Percentiles rank a stretch among this genome's conserved stretches.
These are phyloP conservation scores for Candida tammaniensis DNA, from an alignment of 805 yeast genomes.

Conservation along the genomic window DNA sequence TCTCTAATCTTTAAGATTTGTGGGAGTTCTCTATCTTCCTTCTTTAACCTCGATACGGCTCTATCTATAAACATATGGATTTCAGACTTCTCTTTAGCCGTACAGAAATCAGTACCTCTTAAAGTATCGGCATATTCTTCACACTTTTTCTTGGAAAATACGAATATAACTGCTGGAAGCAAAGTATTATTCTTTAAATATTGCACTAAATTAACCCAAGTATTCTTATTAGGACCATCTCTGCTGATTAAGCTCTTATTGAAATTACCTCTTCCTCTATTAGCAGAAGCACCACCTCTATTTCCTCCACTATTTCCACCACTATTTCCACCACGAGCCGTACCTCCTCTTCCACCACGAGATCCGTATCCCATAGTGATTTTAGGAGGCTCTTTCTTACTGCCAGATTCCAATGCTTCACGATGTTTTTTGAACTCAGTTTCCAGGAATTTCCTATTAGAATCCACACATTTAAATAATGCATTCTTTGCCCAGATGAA, in stretches of 20 bases:
- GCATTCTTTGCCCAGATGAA: conserved; percentile 79
- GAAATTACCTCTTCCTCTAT: conserved; percentile 21
- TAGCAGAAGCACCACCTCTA: conserved; percentile 33
- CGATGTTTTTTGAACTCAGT: conserved; percentile 60
- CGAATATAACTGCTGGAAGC: conserved; percentile 91
- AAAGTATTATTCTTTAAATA: conserved; percentile 62
- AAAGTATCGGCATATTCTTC: conserved; percentile 88
- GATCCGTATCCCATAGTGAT: conserved; percentile 38
- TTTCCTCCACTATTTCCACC: conserved; percentile 30
- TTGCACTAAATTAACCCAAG: conserved; percentile 75
- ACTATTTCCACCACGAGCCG: conserved; percentile 44
- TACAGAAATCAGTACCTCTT: conserved; percentile 72
- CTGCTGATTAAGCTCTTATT: conserved; percentile 20
- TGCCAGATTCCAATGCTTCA: conserved; percentile 44
- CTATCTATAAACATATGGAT: conserved; percentile 90
- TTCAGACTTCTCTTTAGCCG: conserved; percentile 82
- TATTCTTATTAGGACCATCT: conserved; percentile 73
- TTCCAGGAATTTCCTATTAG: conserved; percentile 67
- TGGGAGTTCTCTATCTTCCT: conserved; percentile 90
- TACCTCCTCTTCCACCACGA: conserved; percentile 42
- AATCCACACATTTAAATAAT: conserved; percentile 69
- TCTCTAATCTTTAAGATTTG: conserved; percentile 84
- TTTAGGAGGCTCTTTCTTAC: conserved; percentile 34
- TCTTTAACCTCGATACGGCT: conserved; percentile 81
- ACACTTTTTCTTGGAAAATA: conserved; percentile 89